Conservation (phyloP, 192 early-diverging fungal species). For the Coemansia sp. region DNA sequence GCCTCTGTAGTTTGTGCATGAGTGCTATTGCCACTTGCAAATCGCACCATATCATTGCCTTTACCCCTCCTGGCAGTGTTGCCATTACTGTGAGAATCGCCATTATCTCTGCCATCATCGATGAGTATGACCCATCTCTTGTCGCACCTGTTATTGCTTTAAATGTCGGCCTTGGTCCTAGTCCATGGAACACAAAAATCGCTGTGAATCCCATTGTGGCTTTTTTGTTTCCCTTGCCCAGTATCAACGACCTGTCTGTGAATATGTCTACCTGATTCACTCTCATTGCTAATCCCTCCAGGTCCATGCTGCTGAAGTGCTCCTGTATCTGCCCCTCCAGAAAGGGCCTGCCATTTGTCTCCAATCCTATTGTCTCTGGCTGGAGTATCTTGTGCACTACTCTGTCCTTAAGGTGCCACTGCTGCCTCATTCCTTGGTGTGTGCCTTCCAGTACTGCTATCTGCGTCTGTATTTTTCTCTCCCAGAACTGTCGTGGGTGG, state of each 20-base stretch:
- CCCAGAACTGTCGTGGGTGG: neutral
- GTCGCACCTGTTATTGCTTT: neutral
- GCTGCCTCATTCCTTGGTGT: neutral
- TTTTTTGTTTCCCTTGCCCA: neutral
- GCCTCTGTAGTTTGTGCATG: too few species aligned
- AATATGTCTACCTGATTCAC: neutral
- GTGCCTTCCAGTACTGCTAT: neutral
- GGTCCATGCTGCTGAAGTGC: neutral
- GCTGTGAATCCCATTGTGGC: conserved; percentile 3
- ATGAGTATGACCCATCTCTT: too few species aligned
- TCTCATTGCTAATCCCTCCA: neutral
- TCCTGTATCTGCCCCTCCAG: neutral
- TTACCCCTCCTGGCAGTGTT: too few species aligned
- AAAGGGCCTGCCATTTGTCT: neutral
- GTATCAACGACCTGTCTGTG: neutral
- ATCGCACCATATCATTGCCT: too few species aligned
- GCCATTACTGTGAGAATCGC: too few species aligned
- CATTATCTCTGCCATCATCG: too few species aligned
- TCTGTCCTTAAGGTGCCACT: neutral
- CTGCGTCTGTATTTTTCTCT: neutral
- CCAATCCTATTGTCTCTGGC: neutral
- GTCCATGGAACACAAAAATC: neutral
- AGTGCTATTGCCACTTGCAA: too few species aligned
- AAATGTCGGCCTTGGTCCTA: neutral
- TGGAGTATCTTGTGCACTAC: neutral